These are phyloP conservation scores for Paradendryphiella salina DNA, from an alignment of 2,329 filamentous ascomycete genomes.

Conservation along the genomic window DNA sequence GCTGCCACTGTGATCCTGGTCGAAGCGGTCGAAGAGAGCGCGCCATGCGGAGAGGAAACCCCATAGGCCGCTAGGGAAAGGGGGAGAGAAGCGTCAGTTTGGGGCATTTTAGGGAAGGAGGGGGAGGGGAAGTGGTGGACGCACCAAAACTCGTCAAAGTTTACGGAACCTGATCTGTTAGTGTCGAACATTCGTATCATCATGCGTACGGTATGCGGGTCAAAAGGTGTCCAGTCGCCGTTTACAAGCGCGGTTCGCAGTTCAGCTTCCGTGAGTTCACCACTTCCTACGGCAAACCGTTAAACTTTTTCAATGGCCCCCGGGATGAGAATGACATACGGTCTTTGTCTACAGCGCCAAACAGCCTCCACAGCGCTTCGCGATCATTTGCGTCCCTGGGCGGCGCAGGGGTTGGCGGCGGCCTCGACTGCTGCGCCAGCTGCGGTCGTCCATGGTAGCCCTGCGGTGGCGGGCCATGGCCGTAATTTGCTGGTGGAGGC, in stretches of 20 bases:
- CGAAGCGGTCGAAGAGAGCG: slow-evolving; percentile 91
- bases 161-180: slow-evolving; percentile 84
- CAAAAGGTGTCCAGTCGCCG: slow-evolving; percentile 92
- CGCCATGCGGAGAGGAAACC: slow-evolving; percentile 94
- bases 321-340: slow-evolving; percentile 52
- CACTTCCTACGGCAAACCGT: slow-evolving; percentile 59
- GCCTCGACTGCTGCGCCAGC: slow-evolving; percentile 51
- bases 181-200: slow-evolving; percentile 99
- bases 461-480: slow-evolving; percentile 59
- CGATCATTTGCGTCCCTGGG: slow-evolving; percentile 66
- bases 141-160: slow-evolving; percentile 89
- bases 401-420: slow-evolving; percentile 53
- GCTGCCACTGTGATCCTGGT: slow-evolving; percentile 81
- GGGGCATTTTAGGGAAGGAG: neutral
- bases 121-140: slow-evolving; percentile 3
- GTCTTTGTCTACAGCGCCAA: slow-evolving; percentile 87
- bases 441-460: slow-evolving; percentile 68
- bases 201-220: slow-evolving; percentile 92
- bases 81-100: slow-evolving; percentile 4
- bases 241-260: slow-evolving; percentile 91
- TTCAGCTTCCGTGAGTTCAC: slow-evolving; percentile 82
- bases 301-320: slow-evolving; percentile 3
- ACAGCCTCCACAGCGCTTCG: slow-evolving; percentile 76
- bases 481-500: slow-evolving; percentile 55
- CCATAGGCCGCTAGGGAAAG: slow-evolving; percentile 70